A percentile compares a stretch with the other conserved stretches of the same genome.
These are phyloP conservation scores for Houttuynia cordata DNA, from an alignment of 164 flowering plant species.

Conservation along the genomic window DNA sequence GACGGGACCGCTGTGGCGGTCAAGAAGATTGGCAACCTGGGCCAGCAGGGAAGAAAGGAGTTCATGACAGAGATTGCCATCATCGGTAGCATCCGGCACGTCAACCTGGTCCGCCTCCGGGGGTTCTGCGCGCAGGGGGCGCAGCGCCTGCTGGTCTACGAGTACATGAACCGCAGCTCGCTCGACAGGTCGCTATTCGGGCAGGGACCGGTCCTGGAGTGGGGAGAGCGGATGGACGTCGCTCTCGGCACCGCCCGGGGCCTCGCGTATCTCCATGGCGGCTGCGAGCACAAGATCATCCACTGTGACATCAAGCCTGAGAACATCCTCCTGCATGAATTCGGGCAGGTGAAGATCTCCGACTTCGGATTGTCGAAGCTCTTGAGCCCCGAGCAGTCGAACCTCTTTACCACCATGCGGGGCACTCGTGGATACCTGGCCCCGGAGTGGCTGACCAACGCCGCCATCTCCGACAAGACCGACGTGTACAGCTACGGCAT, in stretches of 20 bases:
- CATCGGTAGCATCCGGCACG: constrained; percentile 81
- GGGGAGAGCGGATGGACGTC: constrained; percentile 82
- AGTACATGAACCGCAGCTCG: constrained; percentile 83
- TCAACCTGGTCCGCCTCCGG: constrained; percentile 62
- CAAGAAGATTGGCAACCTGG: constrained; percentile 53
- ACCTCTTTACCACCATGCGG: constrained; percentile 79
- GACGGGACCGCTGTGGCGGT: constrained; percentile 73
- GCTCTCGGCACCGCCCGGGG: constrained; percentile 82
- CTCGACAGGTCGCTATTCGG: constrained; percentile 65
- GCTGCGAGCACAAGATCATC: constrained; percentile 70
- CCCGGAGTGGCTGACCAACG: constrained; percentile 94
- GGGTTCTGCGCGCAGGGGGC: constrained; percentile 71
- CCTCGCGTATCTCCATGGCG: constrained; percentile 74
- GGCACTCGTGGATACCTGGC: constrained; percentile 94
- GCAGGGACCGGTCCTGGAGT: constrained; percentile 53
- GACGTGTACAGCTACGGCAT: constrained; percentile 95
- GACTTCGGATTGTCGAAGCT: constrained; percentile 92
- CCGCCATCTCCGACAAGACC: constrained; percentile 74
- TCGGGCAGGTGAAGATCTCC: constrained; percentile 56
- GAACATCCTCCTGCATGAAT: constrained; percentile 69
- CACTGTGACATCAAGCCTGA: constrained; percentile 91
- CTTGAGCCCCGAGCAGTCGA: constrained; percentile 54
- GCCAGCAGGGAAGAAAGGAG: constrained; percentile 66
- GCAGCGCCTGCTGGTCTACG: constrained; percentile 67
- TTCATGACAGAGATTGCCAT: constrained; percentile 76